phyloP scores from a whole-genome alignment of 257 asterid genomes.

The Scutellaria minor region DNA sequence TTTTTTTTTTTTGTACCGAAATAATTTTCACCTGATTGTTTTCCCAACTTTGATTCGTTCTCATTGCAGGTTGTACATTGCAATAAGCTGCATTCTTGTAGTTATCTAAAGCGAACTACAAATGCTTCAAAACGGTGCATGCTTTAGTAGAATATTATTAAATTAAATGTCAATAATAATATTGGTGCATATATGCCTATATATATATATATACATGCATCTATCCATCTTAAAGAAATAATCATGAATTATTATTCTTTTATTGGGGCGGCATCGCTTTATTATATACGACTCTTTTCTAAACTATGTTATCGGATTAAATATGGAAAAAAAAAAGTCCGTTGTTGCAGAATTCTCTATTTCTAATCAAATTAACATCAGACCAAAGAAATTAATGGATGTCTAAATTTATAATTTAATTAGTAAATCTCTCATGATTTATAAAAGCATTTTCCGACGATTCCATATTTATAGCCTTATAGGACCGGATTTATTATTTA shows the following conservation, averaged over 20 bases:
- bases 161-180: conserved; percentile 23
- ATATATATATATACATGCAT: background rate
- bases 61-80: conserved; percentile 40
- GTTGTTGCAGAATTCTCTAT: too few species aligned
- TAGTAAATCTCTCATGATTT: too few species aligned
- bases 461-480: too few species aligned
- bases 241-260: conserved; percentile 4
- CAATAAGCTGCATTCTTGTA: conserved; percentile 39
- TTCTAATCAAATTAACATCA: too few species aligned
- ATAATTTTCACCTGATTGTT: background rate
- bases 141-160: background rate
- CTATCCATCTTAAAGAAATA: background rate
- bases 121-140: background rate
- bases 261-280: background rate
- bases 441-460: too few species aligned
- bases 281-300: too few species aligned
- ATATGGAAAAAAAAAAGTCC: too few species aligned
- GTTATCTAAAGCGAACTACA: conserved; percentile 29
- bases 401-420: too few species aligned
- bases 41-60: background rate
- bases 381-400: too few species aligned
- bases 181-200: background rate
- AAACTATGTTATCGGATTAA: too few species aligned
- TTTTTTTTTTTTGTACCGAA: background rate
- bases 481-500: too few species aligned